Evolutionary conservation across 192 early-diverging fungal species (phyloP), one percentile per base, ranked within the genome.

Genomic region (Backusella australiensis): DNA sequence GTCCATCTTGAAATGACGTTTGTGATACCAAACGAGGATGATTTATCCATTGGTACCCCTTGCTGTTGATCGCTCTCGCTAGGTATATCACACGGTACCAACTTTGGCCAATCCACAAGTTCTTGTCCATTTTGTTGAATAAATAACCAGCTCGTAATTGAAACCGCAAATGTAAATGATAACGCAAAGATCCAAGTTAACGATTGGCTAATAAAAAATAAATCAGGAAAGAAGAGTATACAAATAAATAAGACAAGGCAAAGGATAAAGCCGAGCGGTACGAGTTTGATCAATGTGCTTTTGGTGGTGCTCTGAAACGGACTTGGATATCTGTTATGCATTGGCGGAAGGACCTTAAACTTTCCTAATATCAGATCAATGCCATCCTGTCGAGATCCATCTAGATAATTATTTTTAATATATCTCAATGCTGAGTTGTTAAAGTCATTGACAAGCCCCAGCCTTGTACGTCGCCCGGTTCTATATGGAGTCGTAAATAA

Each of bases 331-430:
- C 89, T 89, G 49, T 71, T 77, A 71, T 69, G 26, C 6, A 69
- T 67, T 21, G 32, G 32, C 34, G 49, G 26, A 21, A 76, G 71
- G 9, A 90, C 84, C 14, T 83, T 80, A 73, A 87, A 90, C 14
- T 79, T 81, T 15, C 96, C 96, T 52, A 96, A 81, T 72, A 97
- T 88, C 39, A 99, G 78, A 80, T 99, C 95, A 68, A 91, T 93
- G 19, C 90, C 91, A 79, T 99, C 97, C 90, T 99, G 98, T 63
- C 96, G 86, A 26, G 85, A 77, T 73, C 98, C 98, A 79, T 99
- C 98, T 76, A 93, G 81, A 80, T 93, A 99, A 87, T 98, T 97
- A 81, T 96, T 96, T 71, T 93, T 94, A 70, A 98, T 74, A 77
- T 98, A 99, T 69, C 97, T 89, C 72, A 92, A 85, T 19, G 93